These are phyloP conservation scores for Scheffersomyces amazonensis DNA, from an alignment of 805 yeast species.

Conservation along the genomic window DNA sequence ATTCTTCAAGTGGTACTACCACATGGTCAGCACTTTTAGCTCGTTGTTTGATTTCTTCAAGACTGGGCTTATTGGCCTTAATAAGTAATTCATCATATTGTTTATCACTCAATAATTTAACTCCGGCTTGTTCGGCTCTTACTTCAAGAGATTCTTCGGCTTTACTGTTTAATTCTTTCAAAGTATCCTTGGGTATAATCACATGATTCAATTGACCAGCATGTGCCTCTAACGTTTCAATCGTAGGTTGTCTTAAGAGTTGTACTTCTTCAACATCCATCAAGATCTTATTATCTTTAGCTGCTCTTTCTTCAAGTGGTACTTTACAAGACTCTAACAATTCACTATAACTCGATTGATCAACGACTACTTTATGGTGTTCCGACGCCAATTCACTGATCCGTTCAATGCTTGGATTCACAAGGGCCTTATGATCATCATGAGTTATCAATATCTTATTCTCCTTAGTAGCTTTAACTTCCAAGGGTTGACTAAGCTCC, in stretches of 20 bases:
- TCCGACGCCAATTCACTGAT: slow-evolving; percentile 19
- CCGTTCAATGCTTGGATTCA: slow-evolving; percentile 15
- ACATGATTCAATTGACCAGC: slow-evolving; percentile 10
- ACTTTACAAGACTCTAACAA: slow-evolving; percentile 1
- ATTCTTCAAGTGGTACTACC: slow-evolving; percentile 24
- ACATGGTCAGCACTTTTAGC: slow-evolving; percentile 27
- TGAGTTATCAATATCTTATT: slow-evolving; percentile 2
- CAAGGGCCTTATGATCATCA: not conserved
- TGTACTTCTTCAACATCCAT: slow-evolving; percentile 5
- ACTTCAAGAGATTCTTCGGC: slow-evolving; percentile 10
- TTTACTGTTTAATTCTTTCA: slow-evolving; percentile 7
- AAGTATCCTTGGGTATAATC: slow-evolving; percentile 11
- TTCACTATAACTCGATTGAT: slow-evolving; percentile 8
- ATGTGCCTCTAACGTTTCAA: not conserved
- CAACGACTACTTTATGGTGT: slow-evolving; percentile 3
- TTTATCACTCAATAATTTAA: slow-evolving; percentile 9
- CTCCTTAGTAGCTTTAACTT: not conserved
- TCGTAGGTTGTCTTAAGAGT: slow-evolving; percentile 3
- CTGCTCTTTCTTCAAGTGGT: slow-evolving; percentile 8
- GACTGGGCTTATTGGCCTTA: slow-evolving; percentile 25
- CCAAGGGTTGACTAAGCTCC: not conserved
- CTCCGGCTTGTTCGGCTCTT: slow-evolving; percentile 7
- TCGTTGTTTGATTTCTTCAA: slow-evolving; percentile 19
- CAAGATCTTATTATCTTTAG: slow-evolving; percentile 4
- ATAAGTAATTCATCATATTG: slow-evolving; percentile 22